Conservation (phyloP, 257 asterid species). For the Petrea volubilis region DNA sequence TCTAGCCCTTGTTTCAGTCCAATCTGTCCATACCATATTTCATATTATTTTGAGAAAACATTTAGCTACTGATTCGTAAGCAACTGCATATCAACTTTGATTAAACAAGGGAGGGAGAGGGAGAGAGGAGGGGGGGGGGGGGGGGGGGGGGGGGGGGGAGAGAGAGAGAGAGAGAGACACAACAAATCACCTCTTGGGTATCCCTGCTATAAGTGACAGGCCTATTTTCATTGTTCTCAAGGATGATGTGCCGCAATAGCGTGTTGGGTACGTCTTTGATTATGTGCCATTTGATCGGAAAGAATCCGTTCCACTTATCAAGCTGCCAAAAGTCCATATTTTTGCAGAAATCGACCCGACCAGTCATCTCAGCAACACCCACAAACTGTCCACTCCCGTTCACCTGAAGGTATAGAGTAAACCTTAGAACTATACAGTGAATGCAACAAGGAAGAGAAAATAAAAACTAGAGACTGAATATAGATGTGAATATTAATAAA, state of each 20-base stretch:
- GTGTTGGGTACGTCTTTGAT: constrained; percentile 65
- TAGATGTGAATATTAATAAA: background rate
- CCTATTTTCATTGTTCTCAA: constrained; percentile 65
- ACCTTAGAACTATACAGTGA: background rate
- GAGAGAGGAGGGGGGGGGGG: too few relatives aligned
- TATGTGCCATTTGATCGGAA: constrained; percentile 77
- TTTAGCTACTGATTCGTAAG: too few relatives aligned
- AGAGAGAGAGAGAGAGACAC: too few relatives aligned
- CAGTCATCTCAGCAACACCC: constrained; percentile 83
- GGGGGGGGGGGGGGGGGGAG: too few relatives aligned
- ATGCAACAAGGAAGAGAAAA: background rate
- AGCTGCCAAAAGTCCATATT: constrained; percentile 82
- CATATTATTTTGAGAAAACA: background rate
- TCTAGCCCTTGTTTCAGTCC: constrained; percentile 71
- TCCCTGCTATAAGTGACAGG: constrained; percentile 71
- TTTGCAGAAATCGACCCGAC: constrained; percentile 69
- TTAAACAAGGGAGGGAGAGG: too few relatives aligned
- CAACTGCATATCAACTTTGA: too few relatives aligned
- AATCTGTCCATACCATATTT: constrained; percentile 36
- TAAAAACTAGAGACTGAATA: background rate
- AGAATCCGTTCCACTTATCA: constrained; percentile 78
- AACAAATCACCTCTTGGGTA: constrained; percentile 73
- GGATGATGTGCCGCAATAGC: constrained; percentile 54
- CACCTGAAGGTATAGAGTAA: constrained; percentile 38
- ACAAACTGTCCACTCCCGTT: constrained; percentile 77